These are phyloP conservation scores for Coccomyxa sp. DNA, from an alignment of 139 green algal genomes.

Conservation along the genomic window DNA sequence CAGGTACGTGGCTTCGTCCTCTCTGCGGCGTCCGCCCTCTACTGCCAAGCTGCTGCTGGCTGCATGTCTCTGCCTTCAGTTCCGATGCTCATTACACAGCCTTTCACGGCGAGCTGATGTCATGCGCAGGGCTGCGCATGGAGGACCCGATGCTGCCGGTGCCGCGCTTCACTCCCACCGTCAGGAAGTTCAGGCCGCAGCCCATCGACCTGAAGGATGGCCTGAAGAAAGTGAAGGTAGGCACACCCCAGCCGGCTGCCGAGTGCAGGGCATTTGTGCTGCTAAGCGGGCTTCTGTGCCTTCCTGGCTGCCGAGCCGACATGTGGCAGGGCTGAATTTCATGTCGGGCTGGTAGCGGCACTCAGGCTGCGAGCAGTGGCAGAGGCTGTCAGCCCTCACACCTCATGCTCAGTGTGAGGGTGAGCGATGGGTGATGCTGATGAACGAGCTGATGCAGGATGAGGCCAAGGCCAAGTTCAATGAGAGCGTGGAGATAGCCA, in stretches of 20 bases:
- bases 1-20: not conserved
- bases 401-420: not conserved
- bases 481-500: conserved; percentile 57
- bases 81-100: not conserved
- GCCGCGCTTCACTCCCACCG: not conserved
- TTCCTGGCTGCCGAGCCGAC: not conserved
- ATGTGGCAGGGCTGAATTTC: not conserved
- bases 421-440: not conserved
- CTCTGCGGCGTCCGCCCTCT: not conserved
- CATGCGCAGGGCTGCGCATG: not conserved
- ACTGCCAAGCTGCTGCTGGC: not conserved
- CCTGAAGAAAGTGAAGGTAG: not conserved
- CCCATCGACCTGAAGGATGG: not conserved
- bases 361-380: not conserved
- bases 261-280: not conserved
- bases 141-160: conserved; percentile 6
- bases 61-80: not conserved
- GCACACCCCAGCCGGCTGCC: not conserved
- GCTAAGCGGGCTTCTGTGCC: not conserved
- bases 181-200: not conserved
- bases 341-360: not conserved
- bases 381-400: not conserved
- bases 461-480: conserved; percentile 41
- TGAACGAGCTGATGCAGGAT: conserved; percentile 5
- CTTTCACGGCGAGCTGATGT: not conserved